A percentile compares a stretch with the other conserved stretches of the same genome.
Conservation (phyloP, 2,329 filamentous ascomycete genomes). For the Apiospora pterosperma region DNA sequence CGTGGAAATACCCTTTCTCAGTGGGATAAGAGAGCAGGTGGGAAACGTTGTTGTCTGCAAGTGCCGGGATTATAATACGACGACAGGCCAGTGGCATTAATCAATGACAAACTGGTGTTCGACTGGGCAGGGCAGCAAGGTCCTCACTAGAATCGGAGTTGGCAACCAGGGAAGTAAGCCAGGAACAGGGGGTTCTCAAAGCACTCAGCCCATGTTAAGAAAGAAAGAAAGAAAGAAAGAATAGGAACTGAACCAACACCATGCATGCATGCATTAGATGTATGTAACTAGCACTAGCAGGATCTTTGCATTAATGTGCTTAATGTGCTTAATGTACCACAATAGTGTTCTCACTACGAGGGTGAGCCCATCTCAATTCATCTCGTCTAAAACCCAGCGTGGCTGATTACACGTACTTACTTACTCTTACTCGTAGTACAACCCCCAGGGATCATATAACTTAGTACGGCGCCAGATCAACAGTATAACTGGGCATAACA, state of each 20-base stretch:
- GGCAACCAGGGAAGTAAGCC: not conserved
- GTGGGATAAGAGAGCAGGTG: not conserved
- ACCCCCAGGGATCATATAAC: too few species aligned
- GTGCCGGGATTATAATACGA: not conserved
- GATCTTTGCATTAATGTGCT: not conserved
- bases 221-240: too few species aligned
- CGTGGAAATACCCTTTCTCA: not conserved
- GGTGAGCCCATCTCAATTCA: not conserved
- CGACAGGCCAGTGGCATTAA: not conserved
- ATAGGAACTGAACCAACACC: too few species aligned
- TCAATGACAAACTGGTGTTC: not conserved
- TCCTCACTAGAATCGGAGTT: not conserved
- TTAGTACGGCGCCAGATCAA: too few species aligned
- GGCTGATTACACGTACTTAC: not conserved
- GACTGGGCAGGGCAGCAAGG: not conserved
- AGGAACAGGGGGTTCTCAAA: not conserved
- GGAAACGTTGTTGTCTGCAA: not conserved
- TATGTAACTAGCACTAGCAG: not conserved
- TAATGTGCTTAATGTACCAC: not conserved
- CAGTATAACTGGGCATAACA: too few species aligned
- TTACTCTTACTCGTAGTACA: too few species aligned
- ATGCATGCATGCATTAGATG: not conserved
- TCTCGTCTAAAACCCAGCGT: not conserved
- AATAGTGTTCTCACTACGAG: not conserved
- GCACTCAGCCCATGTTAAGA: not conserved